Base-by-base conservation (phyloP, 257 asterid genomes). In the Nicotiana noctiflora region DNA sequence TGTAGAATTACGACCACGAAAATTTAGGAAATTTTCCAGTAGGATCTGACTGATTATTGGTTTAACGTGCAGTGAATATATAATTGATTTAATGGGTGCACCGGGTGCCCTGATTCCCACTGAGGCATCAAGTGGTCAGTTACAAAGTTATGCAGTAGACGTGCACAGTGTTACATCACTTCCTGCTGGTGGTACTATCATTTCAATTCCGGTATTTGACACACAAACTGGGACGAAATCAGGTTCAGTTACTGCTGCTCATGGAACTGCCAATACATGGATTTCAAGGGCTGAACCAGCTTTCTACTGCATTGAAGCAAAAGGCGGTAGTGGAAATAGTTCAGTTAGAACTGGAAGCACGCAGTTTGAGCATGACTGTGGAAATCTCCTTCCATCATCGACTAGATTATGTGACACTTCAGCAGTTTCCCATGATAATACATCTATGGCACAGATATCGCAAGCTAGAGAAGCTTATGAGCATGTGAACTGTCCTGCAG, bases 41-140 rank as follows among this genome's bases (percentile, higher is more conserved):
- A 21, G 77, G 37, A 7, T 6, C 63, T 51, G 37, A 51, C 67
- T 80, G 52, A 15, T 66, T 40, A n/a, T 55, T 52, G 1, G 51
- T 44, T 60, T 78, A 62, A 62, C 57, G 60, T 91, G 95, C 97
- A 96, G 99, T 70, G 99, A 96, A 90, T 93, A 88, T 84, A 96
- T 96, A 80, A 90, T 96, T 87, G 99, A 96, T 87, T 93, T 96
- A 81, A 96, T 96, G 99, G 98, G 99, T 86, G 98, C 98, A 86
- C 99, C 99, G 15, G 99, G 99, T 82, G 87, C 98, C 61, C 95
- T 96, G 83, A 96, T 94, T 84, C 99, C 99, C 44, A 83, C 92
- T 23, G 99, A 96, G 90, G 85, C 88, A 34, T 94, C 99, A 27
- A 87, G 90, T 83, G 82, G 89, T 79, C 97, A 83, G 84, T 90